phyloP scores from a whole-genome alignment of 345 rosid genomes.

The Camelina laxa region DNA sequence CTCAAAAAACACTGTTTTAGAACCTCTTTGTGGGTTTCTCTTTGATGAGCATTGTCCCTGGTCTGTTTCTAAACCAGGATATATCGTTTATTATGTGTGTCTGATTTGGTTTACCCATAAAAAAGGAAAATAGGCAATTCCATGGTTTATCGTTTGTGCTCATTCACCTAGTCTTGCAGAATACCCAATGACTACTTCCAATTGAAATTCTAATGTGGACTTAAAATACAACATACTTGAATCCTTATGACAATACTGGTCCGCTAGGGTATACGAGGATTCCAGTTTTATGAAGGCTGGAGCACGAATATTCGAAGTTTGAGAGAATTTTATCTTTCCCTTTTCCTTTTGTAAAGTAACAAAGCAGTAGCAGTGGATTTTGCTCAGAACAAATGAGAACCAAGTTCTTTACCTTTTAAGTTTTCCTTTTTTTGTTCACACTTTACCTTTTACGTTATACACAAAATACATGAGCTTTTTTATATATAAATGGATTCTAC shows the following conservation, averaged over 20 bases:
- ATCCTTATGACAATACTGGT: not conserved
- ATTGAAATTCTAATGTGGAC: too few relatives aligned
- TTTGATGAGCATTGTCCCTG: conserved; percentile 21
- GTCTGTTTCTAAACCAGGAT: conserved; percentile 32
- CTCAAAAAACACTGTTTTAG: conserved; percentile 23
- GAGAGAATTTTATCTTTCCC: not conserved
- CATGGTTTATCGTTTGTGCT: not conserved
- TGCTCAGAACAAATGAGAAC: not conserved
- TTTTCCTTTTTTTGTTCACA: too few relatives aligned
- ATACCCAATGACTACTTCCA: too few relatives aligned
- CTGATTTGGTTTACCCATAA: conserved; percentile 20
- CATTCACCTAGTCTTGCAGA: too few relatives aligned
- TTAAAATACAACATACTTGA: too few relatives aligned
- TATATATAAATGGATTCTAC: conserved; percentile 19
- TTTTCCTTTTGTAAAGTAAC: conserved; percentile 33
- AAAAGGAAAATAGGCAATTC: not conserved
- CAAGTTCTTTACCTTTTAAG: conserved; percentile 5
- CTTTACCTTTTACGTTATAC: not conserved
- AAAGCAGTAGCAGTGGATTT: conserved; percentile 25
- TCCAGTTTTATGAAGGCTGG: not conserved
- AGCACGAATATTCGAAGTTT: conserved; percentile 28
- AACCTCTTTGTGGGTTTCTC: conserved; percentile 10
- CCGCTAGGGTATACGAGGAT: conserved; percentile 11
- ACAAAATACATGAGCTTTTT: not conserved
- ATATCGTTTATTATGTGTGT: not conserved